Evolutionary conservation across 148 eudicot genomes (phyloP).

Genomic region (Diospyros kaki): DNA sequence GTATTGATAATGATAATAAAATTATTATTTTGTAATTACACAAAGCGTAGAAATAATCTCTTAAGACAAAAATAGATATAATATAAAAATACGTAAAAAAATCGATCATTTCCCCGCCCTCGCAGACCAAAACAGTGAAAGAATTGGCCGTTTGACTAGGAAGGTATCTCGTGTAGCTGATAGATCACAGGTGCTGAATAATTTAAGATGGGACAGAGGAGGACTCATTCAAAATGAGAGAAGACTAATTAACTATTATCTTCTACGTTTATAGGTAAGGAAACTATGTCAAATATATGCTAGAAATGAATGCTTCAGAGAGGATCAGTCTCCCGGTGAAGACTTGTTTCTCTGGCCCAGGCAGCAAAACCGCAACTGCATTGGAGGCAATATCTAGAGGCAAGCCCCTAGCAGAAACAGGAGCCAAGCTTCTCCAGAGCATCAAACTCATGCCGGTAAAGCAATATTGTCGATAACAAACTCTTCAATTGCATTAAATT

Average conservation of each 20-base stretch:
- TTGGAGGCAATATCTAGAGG: conserved; percentile 29
- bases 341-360: conserved; percentile 22
- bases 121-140: too few relatives aligned
- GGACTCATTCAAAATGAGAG: not conserved
- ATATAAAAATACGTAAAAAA: too few relatives aligned
- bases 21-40: too few relatives aligned
- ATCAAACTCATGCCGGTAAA: conserved; percentile 65
- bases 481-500: not conserved
- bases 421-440: conserved; percentile 42
- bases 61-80: too few relatives aligned
- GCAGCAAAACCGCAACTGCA: conserved; percentile 20
- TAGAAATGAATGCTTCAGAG: conserved; percentile 48
- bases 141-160: too few relatives aligned
- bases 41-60: too few relatives aligned
- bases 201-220: not conserved
- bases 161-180: too few relatives aligned
- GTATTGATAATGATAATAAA: too few relatives aligned
- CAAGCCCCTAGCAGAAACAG: conserved; percentile 37
- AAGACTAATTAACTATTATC: not conserved
- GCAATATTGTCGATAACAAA: conserved; percentile 36
- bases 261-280: conserved; percentile 24
- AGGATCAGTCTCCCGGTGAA: conserved; percentile 34
- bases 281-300: conserved; percentile 28
- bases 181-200: not conserved
- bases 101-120: too few relatives aligned